Evolutionary conservation across 2,329 filamentous ascomycete species (phyloP).

Genomic region (Ustulina deusta): DNA sequence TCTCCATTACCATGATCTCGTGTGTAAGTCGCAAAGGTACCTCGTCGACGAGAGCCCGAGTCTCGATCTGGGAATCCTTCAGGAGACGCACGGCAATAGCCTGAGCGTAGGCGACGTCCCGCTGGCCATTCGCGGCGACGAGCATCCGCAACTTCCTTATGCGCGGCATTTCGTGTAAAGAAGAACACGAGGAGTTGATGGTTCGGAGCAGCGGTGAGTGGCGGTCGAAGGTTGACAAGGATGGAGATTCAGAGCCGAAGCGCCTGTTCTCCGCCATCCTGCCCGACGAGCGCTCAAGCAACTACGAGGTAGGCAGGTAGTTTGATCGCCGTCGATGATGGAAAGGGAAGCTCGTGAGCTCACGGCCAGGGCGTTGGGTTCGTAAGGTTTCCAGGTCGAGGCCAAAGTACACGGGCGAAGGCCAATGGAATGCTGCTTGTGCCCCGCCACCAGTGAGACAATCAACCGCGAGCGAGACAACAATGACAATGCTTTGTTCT

Average conservation of each 20-base stretch:
- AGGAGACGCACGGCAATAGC: constrained; percentile 75
- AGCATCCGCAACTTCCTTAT: constrained; percentile 69
- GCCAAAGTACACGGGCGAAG: constrained; percentile 12
- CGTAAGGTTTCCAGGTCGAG: constrained; percentile 7
- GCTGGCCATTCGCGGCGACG: constrained; percentile 73
- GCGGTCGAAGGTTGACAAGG: constrained; percentile 18
- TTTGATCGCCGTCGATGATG: not conserved
- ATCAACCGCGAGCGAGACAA: not conserved
- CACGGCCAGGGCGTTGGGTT: constrained; percentile 22
- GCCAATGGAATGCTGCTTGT: constrained; percentile 26
- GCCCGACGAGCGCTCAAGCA: constrained; percentile 5
- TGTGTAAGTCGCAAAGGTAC: constrained; percentile 72
- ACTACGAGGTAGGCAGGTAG: not conserved
- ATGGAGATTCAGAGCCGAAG: constrained; percentile 18
- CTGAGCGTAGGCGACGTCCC: constrained; percentile 74
- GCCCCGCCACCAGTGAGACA: constrained; percentile 29
- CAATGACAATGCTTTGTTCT: not conserved
- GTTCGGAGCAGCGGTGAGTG: constrained; percentile 35
- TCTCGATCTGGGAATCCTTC: constrained; percentile 72
- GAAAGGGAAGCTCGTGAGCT: not conserved
- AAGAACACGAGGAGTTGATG: constrained; percentile 49
- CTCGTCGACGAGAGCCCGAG: constrained; percentile 73
- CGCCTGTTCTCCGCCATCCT: constrained; percentile 33
- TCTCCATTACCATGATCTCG: constrained; percentile 71
- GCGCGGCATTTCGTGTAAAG: constrained; percentile 55